These are phyloP conservation scores for Emiliania huxleyi DNA, from an alignment of 78 protist genomes.

Conservation along the genomic window DNA sequence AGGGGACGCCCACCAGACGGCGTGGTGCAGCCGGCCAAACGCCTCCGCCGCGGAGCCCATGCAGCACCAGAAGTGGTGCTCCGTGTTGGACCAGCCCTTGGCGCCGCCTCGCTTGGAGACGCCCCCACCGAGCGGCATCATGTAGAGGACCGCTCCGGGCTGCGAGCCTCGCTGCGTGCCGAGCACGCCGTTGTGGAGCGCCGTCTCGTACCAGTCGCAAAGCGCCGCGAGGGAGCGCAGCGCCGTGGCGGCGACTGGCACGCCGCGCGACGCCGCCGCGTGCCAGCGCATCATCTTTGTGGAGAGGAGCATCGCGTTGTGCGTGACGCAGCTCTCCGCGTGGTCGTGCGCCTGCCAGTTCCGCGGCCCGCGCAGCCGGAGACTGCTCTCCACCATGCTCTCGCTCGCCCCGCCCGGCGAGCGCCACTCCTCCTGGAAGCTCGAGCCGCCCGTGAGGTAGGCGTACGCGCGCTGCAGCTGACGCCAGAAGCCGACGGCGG, in stretches of 20 bases:
- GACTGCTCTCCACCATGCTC: neutral
- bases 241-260: neutral
- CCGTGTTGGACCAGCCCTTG: neutral
- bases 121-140: conserved; percentile 9
- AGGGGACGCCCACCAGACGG: neutral
- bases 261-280: neutral
- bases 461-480: neutral
- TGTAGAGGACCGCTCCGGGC: conserved; percentile 20
- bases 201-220: neutral
- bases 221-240: neutral
- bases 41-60: neutral
- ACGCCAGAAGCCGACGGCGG: neutral
- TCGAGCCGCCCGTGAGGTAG: neutral
- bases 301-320: neutral
- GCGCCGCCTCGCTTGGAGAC: neutral
- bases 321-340: conserved; percentile 7
- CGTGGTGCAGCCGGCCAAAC: neutral
- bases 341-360: conserved; percentile 10
- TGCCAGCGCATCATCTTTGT: neutral
- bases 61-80: conserved; percentile 23
- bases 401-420: neutral
- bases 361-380: neutral
- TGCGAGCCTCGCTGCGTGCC: conserved; percentile 1
- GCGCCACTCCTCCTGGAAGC: neutral
- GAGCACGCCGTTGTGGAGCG: neutral